Evolutionary conservation across 495 filamentous ascomycete genomes (phyloP), one percentile per base, ranked within the genome.

Genomic region (Talaromyces stipitatus): DNA sequence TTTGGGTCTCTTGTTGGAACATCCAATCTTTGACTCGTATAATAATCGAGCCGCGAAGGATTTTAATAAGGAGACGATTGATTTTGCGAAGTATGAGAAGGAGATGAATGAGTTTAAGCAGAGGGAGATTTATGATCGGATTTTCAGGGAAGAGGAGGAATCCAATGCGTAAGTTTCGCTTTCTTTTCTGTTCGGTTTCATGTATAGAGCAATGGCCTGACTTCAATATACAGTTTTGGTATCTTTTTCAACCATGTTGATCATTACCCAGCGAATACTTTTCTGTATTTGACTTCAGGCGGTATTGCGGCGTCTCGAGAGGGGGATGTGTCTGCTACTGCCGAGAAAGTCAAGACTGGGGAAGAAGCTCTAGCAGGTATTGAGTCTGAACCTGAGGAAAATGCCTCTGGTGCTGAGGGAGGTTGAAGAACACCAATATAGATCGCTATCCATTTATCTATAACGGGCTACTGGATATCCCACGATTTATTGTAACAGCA

Each of bases 61-160:
- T 36, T 76, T 79, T 38, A 78, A 78, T 0, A 78, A 90, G 30
- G 78, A 86, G 36, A 73, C 77, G 10, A 85, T 99, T 57, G 82
- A 89, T 64, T 97, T 97, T 66, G 73, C 76, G 28, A 85, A 85
- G 57, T 89, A 85, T 62, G 78, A 90, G 50, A 79, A 82, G 59
- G 82, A 89, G 70, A 90, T 99, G 60, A 74, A 82, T 53, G 86
- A 85, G 58, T 99, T 99, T 69, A 97, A 96, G 75, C 87, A 96
- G 67, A 72, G 85, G 58, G 86, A 96, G 70, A 97, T 99, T 50
- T 99, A 99, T 65, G 80, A 86, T 62, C 78, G 89, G 11, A 95
- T 97, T 58, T 97, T 92, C 72, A 81, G 87, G 30, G 85, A 94
- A 61, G 94, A 97, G 70, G 86, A 92, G 68, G 79, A 87, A 64